Conservation (phyloP, 2,329 filamentous ascomycete genomes). For the Saccharata proteae region DNA sequence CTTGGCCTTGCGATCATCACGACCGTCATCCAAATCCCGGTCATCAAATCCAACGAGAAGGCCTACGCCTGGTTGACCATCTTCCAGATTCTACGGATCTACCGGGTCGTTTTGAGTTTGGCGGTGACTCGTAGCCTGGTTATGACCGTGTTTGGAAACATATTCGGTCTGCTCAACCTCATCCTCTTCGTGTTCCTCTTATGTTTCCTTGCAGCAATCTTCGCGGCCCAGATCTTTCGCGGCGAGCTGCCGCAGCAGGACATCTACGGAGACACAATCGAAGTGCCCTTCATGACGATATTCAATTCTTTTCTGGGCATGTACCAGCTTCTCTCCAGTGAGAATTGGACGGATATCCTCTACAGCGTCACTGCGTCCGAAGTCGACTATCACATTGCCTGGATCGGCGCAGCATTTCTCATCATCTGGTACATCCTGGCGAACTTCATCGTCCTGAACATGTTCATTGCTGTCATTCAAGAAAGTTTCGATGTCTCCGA, state of each 20-base stretch:
- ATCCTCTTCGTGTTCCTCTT: conserved; percentile 95
- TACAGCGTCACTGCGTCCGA: conserved; percentile 69
- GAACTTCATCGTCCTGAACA: conserved; percentile 94
- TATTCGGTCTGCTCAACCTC: conserved; percentile 81
- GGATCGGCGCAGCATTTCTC: conserved; percentile 85
- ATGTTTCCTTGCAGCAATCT: conserved; percentile 85
- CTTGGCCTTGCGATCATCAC: conserved; percentile 70
- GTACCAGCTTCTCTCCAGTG: conserved; percentile 93
- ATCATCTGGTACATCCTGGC: conserved; percentile 92
- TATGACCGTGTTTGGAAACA: conserved; percentile 75
- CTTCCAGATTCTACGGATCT: conserved; percentile 86
- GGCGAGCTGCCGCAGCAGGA: conserved; percentile 64
- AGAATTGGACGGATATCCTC: conserved; percentile 85
- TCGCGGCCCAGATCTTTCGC: conserved; percentile 85
- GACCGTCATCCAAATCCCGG: conserved; percentile 71
- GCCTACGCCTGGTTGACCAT: conserved; percentile 79
- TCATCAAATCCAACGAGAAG: conserved; percentile 51
- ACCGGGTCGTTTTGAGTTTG: conserved; percentile 82
- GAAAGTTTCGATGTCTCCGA: conserved; percentile 98
- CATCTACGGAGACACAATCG: conserved; percentile 47
- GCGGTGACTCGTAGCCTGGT: conserved; percentile 81
- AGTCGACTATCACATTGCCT: conserved; percentile 56
- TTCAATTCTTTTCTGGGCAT: conserved; percentile 95
- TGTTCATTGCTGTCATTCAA: conserved; percentile 99
- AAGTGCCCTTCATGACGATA: conserved; percentile 75